Percentiles rank a stretch among this genome's conserved stretches.
phyloP scores from a whole-genome alignment of 2,329 filamentous ascomycete genomes.

The Phyllosticta citribraziliensis region DNA sequence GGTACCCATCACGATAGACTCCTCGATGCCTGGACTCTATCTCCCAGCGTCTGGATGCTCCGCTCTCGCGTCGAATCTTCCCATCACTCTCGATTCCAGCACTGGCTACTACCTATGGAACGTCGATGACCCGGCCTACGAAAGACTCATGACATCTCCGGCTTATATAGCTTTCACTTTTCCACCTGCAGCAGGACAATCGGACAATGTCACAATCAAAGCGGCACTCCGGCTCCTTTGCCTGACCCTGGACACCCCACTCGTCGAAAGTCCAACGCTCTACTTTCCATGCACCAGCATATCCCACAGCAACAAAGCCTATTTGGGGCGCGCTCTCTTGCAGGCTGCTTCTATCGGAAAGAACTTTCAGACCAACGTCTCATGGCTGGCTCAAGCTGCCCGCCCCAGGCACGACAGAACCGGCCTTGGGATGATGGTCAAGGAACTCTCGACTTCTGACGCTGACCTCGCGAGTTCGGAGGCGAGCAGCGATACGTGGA shows the following conservation, averaged over 20 bases:
- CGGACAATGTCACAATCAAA: slow-evolving; percentile 31
- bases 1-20: slow-evolving; percentile 13
- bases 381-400: slow-evolving; percentile 35
- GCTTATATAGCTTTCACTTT: slow-evolving; percentile 35
- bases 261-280: slow-evolving; percentile 24
- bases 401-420: slow-evolving; percentile 19
- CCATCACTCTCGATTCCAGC: slow-evolving; percentile 16
- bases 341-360: slow-evolving; percentile 39
- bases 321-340: slow-evolving; percentile 37
- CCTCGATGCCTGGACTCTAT: slow-evolving; percentile 18
- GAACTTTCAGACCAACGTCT: slow-evolving; percentile 27
- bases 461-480: neutral
- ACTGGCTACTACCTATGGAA: slow-evolving; percentile 22
- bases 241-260: slow-evolving; percentile 30
- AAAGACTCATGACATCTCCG: slow-evolving; percentile 32
- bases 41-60: slow-evolving; percentile 21
- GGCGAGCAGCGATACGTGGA: neutral
- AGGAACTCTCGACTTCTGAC: neutral
- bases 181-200: slow-evolving; percentile 15
- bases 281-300: slow-evolving; percentile 36
- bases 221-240: slow-evolving; percentile 30
- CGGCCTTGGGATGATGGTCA: neutral
- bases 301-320: slow-evolving; percentile 14
- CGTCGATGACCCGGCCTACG: slow-evolving; percentile 20
- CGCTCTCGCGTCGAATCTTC: slow-evolving; percentile 18